These are phyloP conservation scores for Phyllosticta citrichinensis DNA, from an alignment of 2,329 filamentous ascomycete species.

Conservation along the genomic window DNA sequence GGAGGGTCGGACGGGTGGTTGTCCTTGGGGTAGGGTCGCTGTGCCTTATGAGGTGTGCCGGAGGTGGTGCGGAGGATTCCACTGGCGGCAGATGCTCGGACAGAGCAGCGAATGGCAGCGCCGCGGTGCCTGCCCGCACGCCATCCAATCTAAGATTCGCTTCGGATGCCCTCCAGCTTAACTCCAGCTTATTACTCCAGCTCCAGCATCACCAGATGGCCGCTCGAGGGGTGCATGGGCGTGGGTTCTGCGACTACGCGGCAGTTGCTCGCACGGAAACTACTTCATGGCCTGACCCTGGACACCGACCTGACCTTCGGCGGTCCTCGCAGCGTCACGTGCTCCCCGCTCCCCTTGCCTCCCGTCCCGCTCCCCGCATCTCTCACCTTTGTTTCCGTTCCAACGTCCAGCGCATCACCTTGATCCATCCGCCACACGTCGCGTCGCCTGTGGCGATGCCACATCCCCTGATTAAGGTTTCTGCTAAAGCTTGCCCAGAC, in stretches of 20 bases:
- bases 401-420: background rate
- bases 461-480: background rate
- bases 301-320: too few species aligned
- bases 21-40: background rate
- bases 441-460: background rate
- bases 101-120: background rate
- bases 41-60: background rate
- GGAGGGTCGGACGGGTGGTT: background rate
- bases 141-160: background rate
- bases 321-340: background rate
- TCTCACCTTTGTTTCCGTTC: background rate
- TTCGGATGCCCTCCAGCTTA: background rate
- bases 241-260: too few species aligned
- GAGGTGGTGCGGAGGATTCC: background rate
- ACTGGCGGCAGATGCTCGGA: background rate
- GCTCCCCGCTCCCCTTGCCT: background rate
- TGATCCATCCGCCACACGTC: background rate
- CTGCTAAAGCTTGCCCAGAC: background rate
- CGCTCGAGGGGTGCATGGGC: too few species aligned
- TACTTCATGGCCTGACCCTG: too few species aligned
- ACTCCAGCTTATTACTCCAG: too few species aligned
- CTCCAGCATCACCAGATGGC: slow-evolving; percentile 6
- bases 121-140: background rate
- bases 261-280: too few species aligned
- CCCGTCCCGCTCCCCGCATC: background rate